Evolutionary conservation across 163 green algal species (phyloP).

Genomic region (Chlamydomonas reinhardtii): DNA sequence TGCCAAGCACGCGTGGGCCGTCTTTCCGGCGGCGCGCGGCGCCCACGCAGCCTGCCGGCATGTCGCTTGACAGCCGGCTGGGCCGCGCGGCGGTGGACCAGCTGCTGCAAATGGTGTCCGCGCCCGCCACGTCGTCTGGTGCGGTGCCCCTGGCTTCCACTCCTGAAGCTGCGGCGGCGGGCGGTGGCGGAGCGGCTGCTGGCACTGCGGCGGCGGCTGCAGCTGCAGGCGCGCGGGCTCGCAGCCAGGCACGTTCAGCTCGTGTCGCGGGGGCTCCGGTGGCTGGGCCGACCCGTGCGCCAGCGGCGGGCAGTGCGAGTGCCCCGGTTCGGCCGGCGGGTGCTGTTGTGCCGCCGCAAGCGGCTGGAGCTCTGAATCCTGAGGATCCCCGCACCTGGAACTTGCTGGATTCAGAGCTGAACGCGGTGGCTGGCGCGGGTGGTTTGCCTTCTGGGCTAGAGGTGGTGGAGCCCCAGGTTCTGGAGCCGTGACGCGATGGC

Average conservation of each 20-base stretch:
- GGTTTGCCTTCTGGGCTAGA: background rate
- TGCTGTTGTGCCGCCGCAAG: background rate
- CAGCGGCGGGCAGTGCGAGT: background rate
- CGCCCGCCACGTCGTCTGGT: background rate
- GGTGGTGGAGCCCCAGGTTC: slow-evolving; percentile 34
- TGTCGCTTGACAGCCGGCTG: background rate
- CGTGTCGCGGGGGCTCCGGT: background rate
- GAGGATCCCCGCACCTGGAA: slow-evolving; percentile 27
- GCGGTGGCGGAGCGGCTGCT: too few species aligned
- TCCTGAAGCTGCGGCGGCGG: background rate
- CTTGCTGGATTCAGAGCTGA: background rate
- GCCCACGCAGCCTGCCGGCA: background rate
- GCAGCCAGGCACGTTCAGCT: background rate
- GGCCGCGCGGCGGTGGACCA: background rate
- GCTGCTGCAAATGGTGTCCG: slow-evolving; percentile 16
- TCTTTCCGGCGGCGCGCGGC: background rate
- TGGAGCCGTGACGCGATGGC: slow-evolving; percentile 13
- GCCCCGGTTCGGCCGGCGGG: background rate
- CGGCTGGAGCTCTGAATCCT: background rate
- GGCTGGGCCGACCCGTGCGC: background rate
- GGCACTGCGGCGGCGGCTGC: background rate
- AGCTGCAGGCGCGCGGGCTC: background rate
- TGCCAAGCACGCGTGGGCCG: background rate
- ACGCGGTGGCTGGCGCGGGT: too few species aligned
- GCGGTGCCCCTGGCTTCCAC: too few species aligned